phyloP scores from a whole-genome alignment of 805 yeast genomes.

The Cyberlindnera xishuangbannaensis region DNA sequence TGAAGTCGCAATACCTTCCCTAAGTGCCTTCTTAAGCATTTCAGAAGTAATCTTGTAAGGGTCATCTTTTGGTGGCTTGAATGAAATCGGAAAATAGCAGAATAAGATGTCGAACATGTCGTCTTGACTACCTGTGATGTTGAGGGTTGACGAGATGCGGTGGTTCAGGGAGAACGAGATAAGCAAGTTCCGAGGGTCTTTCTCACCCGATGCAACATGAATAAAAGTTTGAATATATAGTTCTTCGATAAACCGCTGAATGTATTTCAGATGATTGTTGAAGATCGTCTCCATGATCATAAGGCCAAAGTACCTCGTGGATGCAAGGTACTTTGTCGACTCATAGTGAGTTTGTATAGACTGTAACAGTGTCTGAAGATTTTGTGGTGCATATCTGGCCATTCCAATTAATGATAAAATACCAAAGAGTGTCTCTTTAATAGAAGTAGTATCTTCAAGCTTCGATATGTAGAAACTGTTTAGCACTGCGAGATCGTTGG shows the following conservation, averaged over 20 bases:
- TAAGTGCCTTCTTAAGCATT: conserved; percentile 58
- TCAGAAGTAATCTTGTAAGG: conserved; percentile 76
- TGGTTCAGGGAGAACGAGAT: conserved; percentile 55
- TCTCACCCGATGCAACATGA: conserved; percentile 77
- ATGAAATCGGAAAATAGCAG: conserved; percentile 95
- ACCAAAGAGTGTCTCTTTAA: conserved; percentile 49
- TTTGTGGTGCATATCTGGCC: conserved; percentile 39
- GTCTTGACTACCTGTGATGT: conserved; percentile 40
- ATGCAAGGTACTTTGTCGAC: conserved; percentile 54
- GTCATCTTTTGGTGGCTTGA: conserved; percentile 86
- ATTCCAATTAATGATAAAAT: conserved; percentile 44
- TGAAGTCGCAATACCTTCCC: conserved; percentile 58
- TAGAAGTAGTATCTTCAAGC: conserved; percentile 55
- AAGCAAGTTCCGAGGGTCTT: conserved; percentile 86
- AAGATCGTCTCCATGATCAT: conserved; percentile 37
- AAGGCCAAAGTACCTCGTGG: conserved; percentile 57
- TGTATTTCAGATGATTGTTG: conserved; percentile 23
- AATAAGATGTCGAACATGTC: conserved; percentile 83
- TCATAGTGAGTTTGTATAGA: conserved; percentile 40
- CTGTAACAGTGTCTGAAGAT: conserved; percentile 33
- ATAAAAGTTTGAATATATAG: conserved; percentile 52
- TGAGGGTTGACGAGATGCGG: conserved; percentile 50
- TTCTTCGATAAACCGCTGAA: conserved; percentile 26
- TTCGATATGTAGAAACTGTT: conserved; percentile 56
- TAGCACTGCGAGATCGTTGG: conserved; percentile 35